Evolutionary conservation across 106 monocot genomes (phyloP).

Genomic region (Dioscorea alata): DNA sequence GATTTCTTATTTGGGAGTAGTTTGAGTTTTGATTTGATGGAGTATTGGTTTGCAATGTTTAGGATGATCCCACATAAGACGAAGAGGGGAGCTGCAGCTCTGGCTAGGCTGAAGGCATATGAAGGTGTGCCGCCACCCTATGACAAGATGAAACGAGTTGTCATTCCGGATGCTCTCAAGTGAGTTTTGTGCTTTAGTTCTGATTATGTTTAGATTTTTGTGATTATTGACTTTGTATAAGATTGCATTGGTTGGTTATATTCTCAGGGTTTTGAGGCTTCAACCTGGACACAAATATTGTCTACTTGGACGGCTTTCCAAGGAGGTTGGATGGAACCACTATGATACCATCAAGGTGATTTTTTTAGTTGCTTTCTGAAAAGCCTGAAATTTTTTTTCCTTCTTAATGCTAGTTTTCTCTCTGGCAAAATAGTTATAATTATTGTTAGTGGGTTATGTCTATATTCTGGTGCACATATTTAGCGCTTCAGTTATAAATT

Average conservation of each 20-base stretch:
- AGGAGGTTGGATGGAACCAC: slow-evolving; percentile 64
- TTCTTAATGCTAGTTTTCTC: too few species aligned
- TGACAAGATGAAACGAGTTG: slow-evolving; percentile 68
- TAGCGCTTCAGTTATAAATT: too few species aligned
- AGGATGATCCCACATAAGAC: slow-evolving; percentile 99
- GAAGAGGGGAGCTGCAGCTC: slow-evolving; percentile 80
- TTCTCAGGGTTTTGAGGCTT: slow-evolving; percentile 58
- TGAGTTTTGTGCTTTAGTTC: slow-evolving; percentile 7
- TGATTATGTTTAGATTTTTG: not conserved
- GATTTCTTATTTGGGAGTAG: too few species aligned
- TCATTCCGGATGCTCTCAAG: slow-evolving; percentile 95
- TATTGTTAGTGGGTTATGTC: too few species aligned
- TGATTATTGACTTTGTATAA: not conserved
- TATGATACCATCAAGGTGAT: slow-evolving; percentile 58
- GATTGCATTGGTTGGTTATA: too few species aligned
- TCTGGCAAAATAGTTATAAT: too few species aligned
- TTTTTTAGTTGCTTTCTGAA: not conserved
- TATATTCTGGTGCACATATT: too few species aligned
- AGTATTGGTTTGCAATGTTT: not conserved
- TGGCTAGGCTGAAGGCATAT: slow-evolving; percentile 76
- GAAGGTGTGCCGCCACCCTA: slow-evolving; percentile 90
- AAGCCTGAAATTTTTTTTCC: too few species aligned
- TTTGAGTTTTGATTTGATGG: not conserved
- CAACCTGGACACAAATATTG: slow-evolving; percentile 67
- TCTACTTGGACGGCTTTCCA: slow-evolving; percentile 49